phyloP scores from a whole-genome alignment of 2,329 filamentous ascomycete genomes.

The Curvularia hawaiiensis region DNA sequence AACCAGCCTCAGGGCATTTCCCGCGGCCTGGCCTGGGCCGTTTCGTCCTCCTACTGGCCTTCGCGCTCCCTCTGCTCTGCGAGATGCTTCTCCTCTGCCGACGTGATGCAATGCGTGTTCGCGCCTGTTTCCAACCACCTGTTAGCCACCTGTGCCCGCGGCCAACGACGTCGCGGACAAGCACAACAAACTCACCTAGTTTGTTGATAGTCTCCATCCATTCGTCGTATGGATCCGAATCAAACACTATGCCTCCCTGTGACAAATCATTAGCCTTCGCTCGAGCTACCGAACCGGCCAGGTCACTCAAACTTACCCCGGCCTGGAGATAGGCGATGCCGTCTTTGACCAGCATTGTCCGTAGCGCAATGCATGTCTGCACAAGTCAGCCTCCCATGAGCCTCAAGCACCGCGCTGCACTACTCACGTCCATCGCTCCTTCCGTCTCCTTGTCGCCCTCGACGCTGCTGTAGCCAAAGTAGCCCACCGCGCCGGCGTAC shows the following conservation, averaged over 20 bases:
- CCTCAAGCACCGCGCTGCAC: slow-evolving; percentile 8
- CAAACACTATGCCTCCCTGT: slow-evolving; percentile 53
- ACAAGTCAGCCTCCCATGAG: slow-evolving; percentile 29
- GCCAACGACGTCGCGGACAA: slow-evolving; percentile 1
- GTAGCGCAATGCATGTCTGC: slow-evolving; percentile 69
- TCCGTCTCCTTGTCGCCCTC: slow-evolving; percentile 67
- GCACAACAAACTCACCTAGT: slow-evolving; percentile 58
- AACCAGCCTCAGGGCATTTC: slow-evolving; percentile 39
- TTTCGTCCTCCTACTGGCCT: slow-evolving; percentile 13
- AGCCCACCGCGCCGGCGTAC: slow-evolving; percentile 95
- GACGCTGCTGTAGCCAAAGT: slow-evolving; percentile 86
- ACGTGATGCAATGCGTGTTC: slow-evolving; percentile 85
- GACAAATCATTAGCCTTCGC: slow-evolving; percentile 28
- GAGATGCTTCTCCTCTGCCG: slow-evolving; percentile 74
- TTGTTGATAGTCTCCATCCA: slow-evolving; percentile 99
- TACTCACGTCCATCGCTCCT: slow-evolving; percentile 78
- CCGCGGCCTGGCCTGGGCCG: slow-evolving; percentile 27
- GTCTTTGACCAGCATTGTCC: slow-evolving; percentile 95
- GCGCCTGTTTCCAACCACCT: slow-evolving; percentile 52
- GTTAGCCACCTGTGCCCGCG: slow-evolving; percentile 26
- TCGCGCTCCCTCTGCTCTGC: slow-evolving; percentile 49
- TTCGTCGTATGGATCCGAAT: slow-evolving; percentile 88
- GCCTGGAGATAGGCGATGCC: slow-evolving; percentile 89
- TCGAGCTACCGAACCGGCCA: slow-evolving; percentile 20
- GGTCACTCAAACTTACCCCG: slow-evolving; percentile 67